These are phyloP conservation scores for Paraconiothyrium brasiliense DNA, from an alignment of 2,329 filamentous ascomycete genomes.

Conservation along the genomic window DNA sequence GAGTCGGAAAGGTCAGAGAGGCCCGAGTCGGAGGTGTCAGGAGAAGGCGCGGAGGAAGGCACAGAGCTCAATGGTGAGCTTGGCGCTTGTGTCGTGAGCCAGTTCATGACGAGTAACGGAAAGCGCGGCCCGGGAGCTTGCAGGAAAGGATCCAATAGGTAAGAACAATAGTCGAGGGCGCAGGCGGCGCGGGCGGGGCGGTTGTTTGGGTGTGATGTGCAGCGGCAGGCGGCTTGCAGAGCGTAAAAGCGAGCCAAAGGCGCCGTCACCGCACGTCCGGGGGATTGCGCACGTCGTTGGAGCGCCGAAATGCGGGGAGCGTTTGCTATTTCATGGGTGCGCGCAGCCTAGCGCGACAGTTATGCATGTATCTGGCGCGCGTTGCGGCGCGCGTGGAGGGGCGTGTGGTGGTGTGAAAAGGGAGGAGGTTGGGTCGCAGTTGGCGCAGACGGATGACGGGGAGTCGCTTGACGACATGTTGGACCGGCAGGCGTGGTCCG, in stretches of 20 bases:
- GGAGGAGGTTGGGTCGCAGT: slow-evolving; percentile 42
- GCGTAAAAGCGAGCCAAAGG: slow-evolving; percentile 7
- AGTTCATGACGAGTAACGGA: slow-evolving; percentile 9
- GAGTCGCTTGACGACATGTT: slow-evolving; percentile 8
- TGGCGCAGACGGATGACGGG: slow-evolving; percentile 28
- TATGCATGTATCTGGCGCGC: slow-evolving; percentile 28
- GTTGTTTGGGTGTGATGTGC: background rate
- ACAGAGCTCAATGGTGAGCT: slow-evolving; percentile 54
- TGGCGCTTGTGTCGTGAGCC: slow-evolving; percentile 27
- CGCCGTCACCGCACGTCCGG: slow-evolving; percentile 32
- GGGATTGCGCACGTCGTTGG: slow-evolving; percentile 16
- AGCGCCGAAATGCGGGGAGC: slow-evolving; percentile 23
- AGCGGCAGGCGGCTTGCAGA: slow-evolving; percentile 9
- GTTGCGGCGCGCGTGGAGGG: slow-evolving; percentile 39
- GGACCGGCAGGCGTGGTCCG: slow-evolving; percentile 13
- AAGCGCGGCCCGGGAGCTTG: slow-evolving; percentile 13
- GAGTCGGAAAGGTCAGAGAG: slow-evolving; percentile 40
- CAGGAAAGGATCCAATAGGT: slow-evolving; percentile 1
- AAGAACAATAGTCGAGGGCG: background rate
- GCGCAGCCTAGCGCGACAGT: slow-evolving; percentile 23
- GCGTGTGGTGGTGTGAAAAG: slow-evolving; percentile 27
- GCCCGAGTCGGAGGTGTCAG: slow-evolving; percentile 48
- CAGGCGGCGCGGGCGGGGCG: background rate
- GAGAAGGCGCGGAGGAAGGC: slow-evolving; percentile 39
- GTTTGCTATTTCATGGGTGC: slow-evolving; percentile 37